phyloP scores from a whole-genome alignment of 331 rosid species.

The Quercus lobata region DNA sequence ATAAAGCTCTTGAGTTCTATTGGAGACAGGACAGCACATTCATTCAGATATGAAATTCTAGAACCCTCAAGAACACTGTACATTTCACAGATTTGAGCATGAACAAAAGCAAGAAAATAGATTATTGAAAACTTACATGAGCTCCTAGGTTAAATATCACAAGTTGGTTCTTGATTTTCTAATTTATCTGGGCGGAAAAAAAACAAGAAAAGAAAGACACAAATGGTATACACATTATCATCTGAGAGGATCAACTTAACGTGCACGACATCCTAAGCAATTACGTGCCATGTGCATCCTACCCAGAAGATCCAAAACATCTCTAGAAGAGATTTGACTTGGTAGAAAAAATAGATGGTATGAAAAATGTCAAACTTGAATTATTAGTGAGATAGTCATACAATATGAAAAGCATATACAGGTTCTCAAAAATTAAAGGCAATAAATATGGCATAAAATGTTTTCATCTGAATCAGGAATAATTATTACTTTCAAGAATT shows the following conservation, averaged over 20 bases:
- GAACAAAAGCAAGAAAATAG: not conserved
- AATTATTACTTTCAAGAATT: not conserved
- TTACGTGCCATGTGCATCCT: not conserved
- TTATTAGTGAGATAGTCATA: not conserved
- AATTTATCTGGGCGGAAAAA: not conserved
- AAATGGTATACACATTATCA: not conserved
- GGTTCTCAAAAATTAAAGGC: not conserved
- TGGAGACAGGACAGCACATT: not conserved
- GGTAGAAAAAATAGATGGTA: not conserved
- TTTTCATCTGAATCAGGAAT: not conserved
- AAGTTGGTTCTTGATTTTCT: conserved; percentile 1
- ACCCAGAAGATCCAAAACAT: not conserved
- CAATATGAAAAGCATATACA: not conserved
- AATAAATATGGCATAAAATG: not conserved
- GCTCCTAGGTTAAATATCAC: not conserved
- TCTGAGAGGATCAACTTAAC: not conserved
- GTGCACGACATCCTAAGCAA: not conserved
- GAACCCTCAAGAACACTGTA: not conserved
- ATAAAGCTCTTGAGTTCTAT: not conserved
- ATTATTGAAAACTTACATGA: not conserved
- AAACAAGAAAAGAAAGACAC: not conserved
- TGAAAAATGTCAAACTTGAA: not conserved
- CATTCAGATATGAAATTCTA: not conserved
- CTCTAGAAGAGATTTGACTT: not conserved
- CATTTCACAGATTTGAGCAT: not conserved